Evolutionary conservation across 208 protist species (phyloP).

Genomic region (Angomonas desouzai): DNA sequence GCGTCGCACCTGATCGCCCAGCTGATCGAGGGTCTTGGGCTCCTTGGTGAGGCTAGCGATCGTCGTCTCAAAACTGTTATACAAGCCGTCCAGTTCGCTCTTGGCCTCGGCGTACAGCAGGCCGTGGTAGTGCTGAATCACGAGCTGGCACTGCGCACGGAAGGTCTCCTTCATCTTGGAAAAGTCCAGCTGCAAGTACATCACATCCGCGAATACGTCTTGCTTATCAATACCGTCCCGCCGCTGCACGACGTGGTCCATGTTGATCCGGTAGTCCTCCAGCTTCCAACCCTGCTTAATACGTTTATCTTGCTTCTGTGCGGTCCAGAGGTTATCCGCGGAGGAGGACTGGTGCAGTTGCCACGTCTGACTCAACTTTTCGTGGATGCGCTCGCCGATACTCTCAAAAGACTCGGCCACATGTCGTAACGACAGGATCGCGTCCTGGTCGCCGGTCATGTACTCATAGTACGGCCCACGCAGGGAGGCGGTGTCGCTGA

Average conservation of each 20-base stretch:
- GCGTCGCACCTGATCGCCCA: constrained; percentile 87
- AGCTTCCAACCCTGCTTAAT: constrained; percentile 92
- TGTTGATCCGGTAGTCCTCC: constrained; percentile 94
- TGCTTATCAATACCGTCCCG: constrained; percentile 94
- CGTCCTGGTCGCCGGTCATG: constrained; percentile 94
- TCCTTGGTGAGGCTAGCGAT: constrained; percentile 68
- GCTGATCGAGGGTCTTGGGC: constrained; percentile 93
- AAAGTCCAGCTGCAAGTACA: constrained; percentile 96
- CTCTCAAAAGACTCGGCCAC: constrained; percentile 91
- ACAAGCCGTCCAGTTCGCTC: constrained; percentile 88
- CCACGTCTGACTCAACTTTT: constrained; percentile 94
- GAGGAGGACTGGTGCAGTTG: constrained; percentile 95
- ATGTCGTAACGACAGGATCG: constrained; percentile 85
- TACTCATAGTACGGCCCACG: constrained; percentile 93
- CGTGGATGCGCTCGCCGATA: constrained; percentile 89
- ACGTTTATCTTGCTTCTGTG: constrained; percentile 89
- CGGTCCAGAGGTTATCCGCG: constrained; percentile 93
- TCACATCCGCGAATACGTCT: constrained; percentile 92
- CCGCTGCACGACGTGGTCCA: constrained; percentile 93
- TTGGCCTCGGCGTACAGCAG: constrained; percentile 93
- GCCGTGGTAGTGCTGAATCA: constrained; percentile 94
- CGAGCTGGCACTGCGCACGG: constrained; percentile 92
- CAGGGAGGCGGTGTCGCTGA: constrained; percentile 44
- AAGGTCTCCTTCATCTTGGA: constrained; percentile 96
- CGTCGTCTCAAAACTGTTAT: constrained; percentile 83